A percentile compares a stretch with the other conserved stretches of the same genome.
These are phyloP conservation scores for Polyporus tsugae DNA, from an alignment of 1,284 basidiomycete genomes.

Conservation along the genomic window DNA sequence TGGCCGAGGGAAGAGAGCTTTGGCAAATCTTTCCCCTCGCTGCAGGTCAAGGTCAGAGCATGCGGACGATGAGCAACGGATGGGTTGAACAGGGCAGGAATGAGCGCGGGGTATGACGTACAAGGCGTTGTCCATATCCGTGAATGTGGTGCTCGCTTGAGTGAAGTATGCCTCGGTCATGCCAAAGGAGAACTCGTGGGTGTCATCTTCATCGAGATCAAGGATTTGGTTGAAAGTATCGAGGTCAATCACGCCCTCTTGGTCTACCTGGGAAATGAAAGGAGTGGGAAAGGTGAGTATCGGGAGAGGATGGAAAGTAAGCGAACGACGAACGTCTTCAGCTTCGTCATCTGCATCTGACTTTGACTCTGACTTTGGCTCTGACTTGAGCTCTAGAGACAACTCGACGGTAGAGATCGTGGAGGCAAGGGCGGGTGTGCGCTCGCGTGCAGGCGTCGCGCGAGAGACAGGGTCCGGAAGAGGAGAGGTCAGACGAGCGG, in stretches of 20 bases:
- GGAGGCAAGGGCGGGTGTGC: constrained; percentile 12
- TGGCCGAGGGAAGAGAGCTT: constrained; percentile 84
- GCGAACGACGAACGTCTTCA: constrained; percentile 27
- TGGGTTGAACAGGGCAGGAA: constrained; percentile 11
- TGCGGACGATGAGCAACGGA: constrained; percentile 20
- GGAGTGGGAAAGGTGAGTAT: constrained; percentile 5
- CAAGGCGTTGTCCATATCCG: constrained; percentile 82
- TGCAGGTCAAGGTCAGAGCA: constrained; percentile 41
- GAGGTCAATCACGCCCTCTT: constrained; percentile 66
- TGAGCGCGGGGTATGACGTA: constrained; percentile 52
- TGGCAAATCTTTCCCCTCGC: constrained; percentile 63
- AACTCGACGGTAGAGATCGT: constrained; percentile 17
- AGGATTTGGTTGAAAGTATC: constrained; percentile 87
- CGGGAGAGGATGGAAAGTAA: neutral
- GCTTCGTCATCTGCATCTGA: constrained; percentile 25
- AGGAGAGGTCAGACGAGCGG: constrained; percentile 29
- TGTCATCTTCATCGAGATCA: constrained; percentile 89
- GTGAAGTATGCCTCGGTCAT: constrained; percentile 87
- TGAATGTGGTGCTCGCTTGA: constrained; percentile 80
- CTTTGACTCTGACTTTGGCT: constrained; percentile 5
- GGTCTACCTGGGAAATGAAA: constrained; percentile 21
- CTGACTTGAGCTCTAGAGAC: neutral
- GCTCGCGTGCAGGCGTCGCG: constrained; percentile 23
- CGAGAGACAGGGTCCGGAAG: constrained; percentile 18
- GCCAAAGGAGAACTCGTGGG: constrained; percentile 78